Base-by-base conservation (phyloP, 768 basidiomycete genomes). In the Tricholoma furcatifolium region DNA sequence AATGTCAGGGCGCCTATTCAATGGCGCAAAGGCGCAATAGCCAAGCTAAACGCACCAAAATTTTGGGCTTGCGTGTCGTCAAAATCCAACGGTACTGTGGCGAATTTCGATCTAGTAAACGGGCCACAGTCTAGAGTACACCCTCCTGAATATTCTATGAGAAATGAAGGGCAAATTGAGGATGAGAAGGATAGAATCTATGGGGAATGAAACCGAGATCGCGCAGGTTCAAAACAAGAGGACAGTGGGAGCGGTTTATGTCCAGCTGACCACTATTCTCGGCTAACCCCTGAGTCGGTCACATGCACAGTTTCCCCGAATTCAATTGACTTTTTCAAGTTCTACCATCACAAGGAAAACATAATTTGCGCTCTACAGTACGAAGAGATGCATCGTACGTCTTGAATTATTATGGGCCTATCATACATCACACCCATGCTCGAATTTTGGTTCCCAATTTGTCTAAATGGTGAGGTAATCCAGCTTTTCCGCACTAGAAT, bases 281-380 rank as follows among this genome's bases (percentile, higher is more conserved):
- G 59, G 56, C 51, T 61, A 60, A 58, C 60, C 58, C 64, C 64
- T 65, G 55, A 58, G 34, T 55, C 12, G 42, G 60, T 67, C 65
- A 67, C 65, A 64, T 65, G 65, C 40, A 43, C 30, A 32, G 27
- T 51, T 56, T 46, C 27, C 46, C 27, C 49, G 31, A 36, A 51
- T 55, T 48, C 46, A 50, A 41, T 47, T 41, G 40, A 4, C 12
- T 8, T 27, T 48, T 24, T 38, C 47, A n/a, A 20, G 27, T 38
- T 7, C 38, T 32, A 43, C 39, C 57, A 54, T 42, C 49, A 41
- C 36, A 6, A 17, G n/a, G n/a, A 21, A 48, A 20, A 18, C 2
- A 9, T 50, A 40, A 21, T 18, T 15, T 4, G 3, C 15, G 36
- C 39, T 41, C 14, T 5, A 49, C 15, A 49, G 36, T 18, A 23